A percentile compares a stretch with the other conserved stretches of the same genome.
phyloP scores from a whole-genome alignment of 768 basidiomycete species.

The Trametes coccinea region DNA sequence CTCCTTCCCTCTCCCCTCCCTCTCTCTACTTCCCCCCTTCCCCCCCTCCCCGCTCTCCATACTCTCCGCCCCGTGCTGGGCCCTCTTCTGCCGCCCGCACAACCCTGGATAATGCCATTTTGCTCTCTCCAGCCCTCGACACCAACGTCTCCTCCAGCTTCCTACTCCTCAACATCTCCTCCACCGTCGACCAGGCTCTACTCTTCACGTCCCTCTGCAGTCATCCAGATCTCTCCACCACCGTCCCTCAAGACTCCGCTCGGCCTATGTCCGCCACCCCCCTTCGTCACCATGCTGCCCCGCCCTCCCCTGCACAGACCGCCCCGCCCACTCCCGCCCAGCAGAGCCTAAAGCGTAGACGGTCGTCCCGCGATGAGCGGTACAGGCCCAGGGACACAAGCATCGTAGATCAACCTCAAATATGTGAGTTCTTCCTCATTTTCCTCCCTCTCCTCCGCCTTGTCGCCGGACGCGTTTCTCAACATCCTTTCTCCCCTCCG shows the following conservation, averaged over 20 bases:
- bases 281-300: not conserved
- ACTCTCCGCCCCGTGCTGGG: constrained; percentile 25
- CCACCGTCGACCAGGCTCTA: constrained; percentile 8
- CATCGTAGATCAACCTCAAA: constrained; percentile 24
- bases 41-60: constrained; percentile 30
- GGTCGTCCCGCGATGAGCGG: constrained; percentile 13
- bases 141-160: constrained; percentile 21
- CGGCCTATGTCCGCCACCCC: constrained; percentile 24
- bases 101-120: constrained; percentile 36
- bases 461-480: not conserved
- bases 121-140: constrained; percentile 25
- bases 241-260: too few relatives aligned
- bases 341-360: constrained; percentile 17
- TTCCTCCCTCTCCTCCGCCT: not conserved
- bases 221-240: too few relatives aligned
- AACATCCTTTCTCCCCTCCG: not conserved
- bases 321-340: constrained; percentile 2
- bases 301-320: constrained; percentile 16
- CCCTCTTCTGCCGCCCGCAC: constrained; percentile 19
- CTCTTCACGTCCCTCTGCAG: too few relatives aligned
- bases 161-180: constrained; percentile 21
- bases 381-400: constrained; percentile 15
- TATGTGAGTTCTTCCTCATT: constrained; percentile 19
- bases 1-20: constrained; percentile 4
- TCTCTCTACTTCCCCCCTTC: constrained; percentile 22